Evolutionary conservation across 768 basidiomycete genomes (phyloP).

Genomic region (Hortiboletus campestris): DNA sequence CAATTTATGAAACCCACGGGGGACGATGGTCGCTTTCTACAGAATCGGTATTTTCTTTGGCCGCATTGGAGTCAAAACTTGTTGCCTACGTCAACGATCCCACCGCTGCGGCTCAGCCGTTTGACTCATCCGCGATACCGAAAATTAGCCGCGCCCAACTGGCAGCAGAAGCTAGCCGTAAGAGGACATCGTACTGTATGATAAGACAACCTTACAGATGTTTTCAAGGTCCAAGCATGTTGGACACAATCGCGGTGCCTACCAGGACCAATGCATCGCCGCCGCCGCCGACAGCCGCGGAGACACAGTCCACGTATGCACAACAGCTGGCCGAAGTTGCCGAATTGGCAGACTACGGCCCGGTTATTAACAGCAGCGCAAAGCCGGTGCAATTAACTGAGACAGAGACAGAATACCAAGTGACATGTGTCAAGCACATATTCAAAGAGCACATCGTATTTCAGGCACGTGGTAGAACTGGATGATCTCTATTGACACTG

Average conservation of each 20-base stretch:
- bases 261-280: conserved; percentile 58
- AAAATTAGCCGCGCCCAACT: conserved; percentile 94
- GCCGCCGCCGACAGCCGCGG: conserved; percentile 77
- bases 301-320: conserved; percentile 84
- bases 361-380: conserved; percentile 81
- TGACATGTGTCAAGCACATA: conserved; percentile 93
- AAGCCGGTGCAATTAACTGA: conserved; percentile 87
- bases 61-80: conserved; percentile 85
- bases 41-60: conserved; percentile 95
- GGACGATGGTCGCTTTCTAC: conserved; percentile 1
- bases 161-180: conserved; percentile 83
- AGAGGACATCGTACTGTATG: conserved; percentile 28
- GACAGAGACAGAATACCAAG: conserved; percentile 97
- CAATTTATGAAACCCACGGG: not conserved
- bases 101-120: conserved; percentile 63
- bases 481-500: conserved; percentile 2
- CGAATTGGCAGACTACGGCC: conserved; percentile 81
- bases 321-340: conserved; percentile 85
- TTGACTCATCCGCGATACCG: conserved; percentile 83
- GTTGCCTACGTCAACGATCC: conserved; percentile 92
- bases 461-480: conserved; percentile 58
- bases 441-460: conserved; percentile 96
- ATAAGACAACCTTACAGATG: conserved; percentile 11
- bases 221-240: conserved; percentile 69
- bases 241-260: conserved; percentile 82